Percentiles rank a stretch among this genome's conserved stretches.
phyloP scores from a whole-genome alignment of 257 asterid genomes.

The Solanum appendiculatum region DNA sequence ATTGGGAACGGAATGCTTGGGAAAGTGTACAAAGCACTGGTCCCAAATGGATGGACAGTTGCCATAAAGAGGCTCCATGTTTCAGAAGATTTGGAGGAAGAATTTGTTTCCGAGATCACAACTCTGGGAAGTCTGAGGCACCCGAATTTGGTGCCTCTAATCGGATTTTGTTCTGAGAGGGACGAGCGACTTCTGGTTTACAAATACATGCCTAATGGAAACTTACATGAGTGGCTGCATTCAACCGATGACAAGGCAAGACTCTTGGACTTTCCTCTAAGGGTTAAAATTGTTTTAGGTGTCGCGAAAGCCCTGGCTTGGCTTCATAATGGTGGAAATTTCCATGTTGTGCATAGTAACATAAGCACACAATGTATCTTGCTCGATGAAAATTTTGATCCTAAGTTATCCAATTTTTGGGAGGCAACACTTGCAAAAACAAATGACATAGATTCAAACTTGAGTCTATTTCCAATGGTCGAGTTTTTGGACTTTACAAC shows the following conservation, averaged over 20 bases:
- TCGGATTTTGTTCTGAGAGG: neutral
- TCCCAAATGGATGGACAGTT: neutral
- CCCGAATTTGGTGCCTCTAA: neutral
- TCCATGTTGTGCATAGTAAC: neutral
- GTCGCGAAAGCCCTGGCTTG: neutral
- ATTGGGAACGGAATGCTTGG: neutral
- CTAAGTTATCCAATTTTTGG: neutral
- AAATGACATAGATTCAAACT: neutral
- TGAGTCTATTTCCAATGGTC: neutral
- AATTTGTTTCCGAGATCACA: neutral
- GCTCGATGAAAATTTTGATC: neutral
- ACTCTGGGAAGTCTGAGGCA: neutral
- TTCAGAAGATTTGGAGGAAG: neutral
- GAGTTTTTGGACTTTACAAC: neutral
- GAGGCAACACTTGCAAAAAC: neutral
- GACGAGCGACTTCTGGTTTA: neutral
- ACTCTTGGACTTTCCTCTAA: neutral
- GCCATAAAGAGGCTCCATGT: neutral
- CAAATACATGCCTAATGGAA: neutral
- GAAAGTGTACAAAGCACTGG: neutral
- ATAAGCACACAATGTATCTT: neutral
- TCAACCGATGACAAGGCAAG: neutral
- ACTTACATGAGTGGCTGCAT: neutral
- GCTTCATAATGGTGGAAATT: neutral
- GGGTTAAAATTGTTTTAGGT: neutral